A percentile compares a stretch with the other conserved stretches of the same genome.
These are phyloP conservation scores for Colletotrichum limetticola DNA, from an alignment of 2,329 filamentous ascomycete species.

Conservation along the genomic window DNA sequence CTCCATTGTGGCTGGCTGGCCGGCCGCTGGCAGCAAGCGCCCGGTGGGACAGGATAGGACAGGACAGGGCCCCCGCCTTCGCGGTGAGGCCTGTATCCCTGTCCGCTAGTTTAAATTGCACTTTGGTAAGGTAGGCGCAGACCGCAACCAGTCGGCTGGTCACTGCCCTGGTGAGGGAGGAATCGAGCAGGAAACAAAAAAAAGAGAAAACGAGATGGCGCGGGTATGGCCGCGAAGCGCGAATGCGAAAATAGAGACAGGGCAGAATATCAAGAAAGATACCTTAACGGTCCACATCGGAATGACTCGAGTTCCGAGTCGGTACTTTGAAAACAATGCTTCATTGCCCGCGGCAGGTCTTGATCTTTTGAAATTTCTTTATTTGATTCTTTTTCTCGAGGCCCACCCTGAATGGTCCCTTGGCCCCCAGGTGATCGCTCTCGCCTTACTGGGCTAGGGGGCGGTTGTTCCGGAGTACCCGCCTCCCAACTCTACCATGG, in stretches of 20 bases:
- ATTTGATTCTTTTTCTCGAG: not conserved
- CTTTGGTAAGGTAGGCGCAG: not conserved
- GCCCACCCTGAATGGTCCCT: not conserved
- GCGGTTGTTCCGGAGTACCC: conserved; percentile 18
- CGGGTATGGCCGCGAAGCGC: not conserved
- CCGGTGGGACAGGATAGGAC: not conserved
- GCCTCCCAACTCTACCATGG: conserved; percentile 18
- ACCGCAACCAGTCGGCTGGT: not conserved
- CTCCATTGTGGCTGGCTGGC: not conserved
- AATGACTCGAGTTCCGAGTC: not conserved
- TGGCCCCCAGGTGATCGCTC: not conserved
- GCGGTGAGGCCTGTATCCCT: not conserved
- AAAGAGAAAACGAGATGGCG: not conserved
- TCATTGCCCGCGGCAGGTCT: not conserved
- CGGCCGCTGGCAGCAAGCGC: not conserved
- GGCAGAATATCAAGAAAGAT: not conserved
- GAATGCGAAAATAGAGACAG: not conserved
- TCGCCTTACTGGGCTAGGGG: conserved; percentile 9
- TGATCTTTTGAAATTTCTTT: not conserved
- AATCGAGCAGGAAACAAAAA: not conserved
- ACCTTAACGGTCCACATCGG: not conserved
- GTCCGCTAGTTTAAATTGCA: not conserved
- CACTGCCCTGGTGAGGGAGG: not conserved
- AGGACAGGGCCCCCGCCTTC: not conserved
- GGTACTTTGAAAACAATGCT: not conserved